Base-by-base conservation (phyloP, 495 filamentous ascomycete genomes). In the Barbatosphaeria neglecta region DNA sequence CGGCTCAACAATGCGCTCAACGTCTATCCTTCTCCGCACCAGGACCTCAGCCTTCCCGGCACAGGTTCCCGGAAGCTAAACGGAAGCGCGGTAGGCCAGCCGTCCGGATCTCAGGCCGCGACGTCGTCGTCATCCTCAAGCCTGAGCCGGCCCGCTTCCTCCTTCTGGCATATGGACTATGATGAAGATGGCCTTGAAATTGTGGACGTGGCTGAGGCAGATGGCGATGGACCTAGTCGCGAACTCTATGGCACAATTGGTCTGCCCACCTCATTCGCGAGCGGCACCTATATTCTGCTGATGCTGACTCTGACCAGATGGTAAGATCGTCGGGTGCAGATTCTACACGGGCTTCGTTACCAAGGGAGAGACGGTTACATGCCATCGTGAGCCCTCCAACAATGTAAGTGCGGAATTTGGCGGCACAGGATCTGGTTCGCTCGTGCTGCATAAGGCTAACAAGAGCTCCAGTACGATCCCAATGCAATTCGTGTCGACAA, bases 401-500 rank as follows among this genome's bases (percentile, higher is more conserved):
- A 62, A 49, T 37, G 62, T 62, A 53, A 20, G 54, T 46, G 31
- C 0, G 22, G 10, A 23, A 7, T 10, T 20, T 5, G 16, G 15
- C 8, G 11, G 2, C 4, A 24, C 11, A 15, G 13, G 1, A 15
- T 6, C 10, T 37, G 5, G 17, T 37, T n/a, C n/a, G n/a, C n/a
- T n/a, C n/a, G 10, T 45, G 17, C 45, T 22, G 6, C 37, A 3
- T 20, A 11, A 39, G 6, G 55, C 27, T 47, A 15, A 50, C 16
- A 25, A 11, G 37, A 20, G 19, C 22, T 47, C 41, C 49, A 66
- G 45, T 89, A 85, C 54, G 87, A 92, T 54, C 48, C 57, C 3
- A 93, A 93, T 67, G 87, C 87, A 2, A 85, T 95, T 42, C 77
- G 78, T 6, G 75, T 92, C 2, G 69, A 83, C 49, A 95, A 93